Percentiles rank a stretch among this genome's conserved stretches.
These are phyloP conservation scores for Exophiala oligosperma DNA, from an alignment of 2,329 filamentous ascomycete species.

Conservation along the genomic window DNA sequence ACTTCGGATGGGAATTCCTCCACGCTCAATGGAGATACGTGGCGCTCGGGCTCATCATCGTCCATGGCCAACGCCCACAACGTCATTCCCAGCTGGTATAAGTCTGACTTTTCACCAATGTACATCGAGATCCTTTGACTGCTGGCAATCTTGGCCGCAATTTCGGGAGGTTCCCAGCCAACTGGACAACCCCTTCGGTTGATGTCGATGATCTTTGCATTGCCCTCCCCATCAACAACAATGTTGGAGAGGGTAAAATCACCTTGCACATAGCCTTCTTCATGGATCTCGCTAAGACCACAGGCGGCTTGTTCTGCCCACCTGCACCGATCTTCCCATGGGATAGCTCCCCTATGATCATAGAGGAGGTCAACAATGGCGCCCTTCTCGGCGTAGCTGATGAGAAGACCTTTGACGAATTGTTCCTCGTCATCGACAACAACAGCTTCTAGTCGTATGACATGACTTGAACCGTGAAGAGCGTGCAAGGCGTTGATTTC, in stretches of 20 bases:
- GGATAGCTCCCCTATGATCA: constrained; percentile 63
- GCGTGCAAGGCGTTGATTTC: constrained; percentile 92
- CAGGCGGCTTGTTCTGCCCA: constrained; percentile 92
- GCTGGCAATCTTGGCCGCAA: constrained; percentile 78
- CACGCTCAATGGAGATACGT: constrained; percentile 67
- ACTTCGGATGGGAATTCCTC: constrained; percentile 59
- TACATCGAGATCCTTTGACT: constrained; percentile 94
- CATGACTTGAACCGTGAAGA: constrained; percentile 69
- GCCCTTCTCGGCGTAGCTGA: constrained; percentile 82
- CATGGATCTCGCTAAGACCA: constrained; percentile 88
- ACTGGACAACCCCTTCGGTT: constrained; percentile 96
- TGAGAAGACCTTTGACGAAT: constrained; percentile 81
- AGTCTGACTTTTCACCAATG: constrained; percentile 95
- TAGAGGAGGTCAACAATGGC: constrained; percentile 90
- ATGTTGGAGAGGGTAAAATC: constrained; percentile 98
- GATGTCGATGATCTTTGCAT: constrained; percentile 98
- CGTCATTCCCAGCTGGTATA: constrained; percentile 96
- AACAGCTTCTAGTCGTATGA: constrained; percentile 84
- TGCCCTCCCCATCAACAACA: constrained; percentile 78
- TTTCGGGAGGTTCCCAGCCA: constrained; percentile 95
- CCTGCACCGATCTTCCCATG: constrained; percentile 73
- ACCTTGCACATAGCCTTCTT: constrained; percentile 93
- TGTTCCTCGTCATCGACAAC: constrained; percentile 76
- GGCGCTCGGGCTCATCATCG: constrained; percentile 84
- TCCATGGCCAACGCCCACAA: constrained; percentile 87